Conservation (phyloP, 768 basidiomycete species). For the Boletus rubescentipes region DNA sequence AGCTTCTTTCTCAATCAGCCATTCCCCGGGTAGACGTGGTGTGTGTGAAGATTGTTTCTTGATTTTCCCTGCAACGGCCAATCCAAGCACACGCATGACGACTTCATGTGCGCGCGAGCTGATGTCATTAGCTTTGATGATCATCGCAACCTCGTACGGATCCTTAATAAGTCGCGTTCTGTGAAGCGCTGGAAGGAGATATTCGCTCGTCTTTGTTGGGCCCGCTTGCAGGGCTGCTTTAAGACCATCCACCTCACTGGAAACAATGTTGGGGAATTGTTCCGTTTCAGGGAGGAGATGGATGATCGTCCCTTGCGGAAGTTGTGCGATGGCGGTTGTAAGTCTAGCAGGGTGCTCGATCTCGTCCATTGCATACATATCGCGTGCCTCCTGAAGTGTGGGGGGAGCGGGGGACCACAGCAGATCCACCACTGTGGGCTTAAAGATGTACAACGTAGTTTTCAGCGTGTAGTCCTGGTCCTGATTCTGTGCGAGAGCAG, state of each 20-base stretch:
- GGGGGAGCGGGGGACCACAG: constrained; percentile 91
- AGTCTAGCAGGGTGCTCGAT: constrained; percentile 53
- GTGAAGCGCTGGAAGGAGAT: constrained; percentile 79
- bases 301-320: constrained; percentile 54
- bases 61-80: constrained; percentile 61
- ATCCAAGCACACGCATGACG: constrained; percentile 88
- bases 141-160: constrained; percentile 65
- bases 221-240: not conserved
- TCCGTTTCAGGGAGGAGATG: constrained; percentile 57
- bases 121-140: constrained; percentile 80
- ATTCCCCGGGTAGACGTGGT: constrained; percentile 70
- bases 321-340: constrained; percentile 42
- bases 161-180: constrained; percentile 79
- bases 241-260: constrained; percentile 9
- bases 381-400: constrained; percentile 54
- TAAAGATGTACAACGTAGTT: constrained; percentile 75
- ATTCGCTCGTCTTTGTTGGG: constrained; percentile 28
- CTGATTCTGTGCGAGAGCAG: constrained; percentile 31
- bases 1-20: constrained; percentile 88
- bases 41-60: constrained; percentile 38
- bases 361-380: constrained; percentile 58
- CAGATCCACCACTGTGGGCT: constrained; percentile 66
- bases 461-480: constrained; percentile 38
- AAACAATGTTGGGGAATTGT: constrained; percentile 20
- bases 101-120: constrained; percentile 88